Percentiles rank a stretch among this genome's conserved stretches.
Evolutionary conservation across 257 asterid species (phyloP).

Genomic region (Solanum tarapatanum): DNA sequence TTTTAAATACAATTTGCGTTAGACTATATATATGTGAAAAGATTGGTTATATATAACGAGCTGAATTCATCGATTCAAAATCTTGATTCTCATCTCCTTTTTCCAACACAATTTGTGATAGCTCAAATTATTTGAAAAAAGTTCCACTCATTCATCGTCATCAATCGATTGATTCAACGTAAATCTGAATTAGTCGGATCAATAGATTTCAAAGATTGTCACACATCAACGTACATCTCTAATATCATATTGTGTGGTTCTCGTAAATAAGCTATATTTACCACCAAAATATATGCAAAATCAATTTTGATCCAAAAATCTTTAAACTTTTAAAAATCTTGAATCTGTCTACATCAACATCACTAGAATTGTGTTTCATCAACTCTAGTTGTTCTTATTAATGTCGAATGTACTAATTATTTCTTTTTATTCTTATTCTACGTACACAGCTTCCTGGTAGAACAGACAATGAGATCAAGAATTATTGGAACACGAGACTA

Average conservation of each 20-base stretch:
- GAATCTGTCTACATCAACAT: neutral
- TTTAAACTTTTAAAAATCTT: neutral
- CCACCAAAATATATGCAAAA: neutral
- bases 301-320: neutral
- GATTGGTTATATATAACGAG: neutral
- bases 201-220: neutral
- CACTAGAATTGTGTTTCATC: neutral
- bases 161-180: rapidly evolving
- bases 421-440: neutral
- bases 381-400: neutral
- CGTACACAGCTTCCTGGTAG: constrained; percentile 33
- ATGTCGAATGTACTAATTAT: neutral
- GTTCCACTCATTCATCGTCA: neutral
- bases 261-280: neutral
- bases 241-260: neutral
- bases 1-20: neutral
- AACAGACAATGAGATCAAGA: neutral
- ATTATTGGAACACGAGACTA: neutral
- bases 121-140: neutral
- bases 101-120: neutral
- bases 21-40: neutral
- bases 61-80: neutral
- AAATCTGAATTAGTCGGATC: neutral
- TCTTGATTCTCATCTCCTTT: neutral
- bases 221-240: neutral